A percentile compares a stretch with the other conserved stretches of the same genome.
These are phyloP conservation scores for Kickxella alabastrina DNA, from an alignment of 192 early-diverging fungal species.

Conservation along the genomic window DNA sequence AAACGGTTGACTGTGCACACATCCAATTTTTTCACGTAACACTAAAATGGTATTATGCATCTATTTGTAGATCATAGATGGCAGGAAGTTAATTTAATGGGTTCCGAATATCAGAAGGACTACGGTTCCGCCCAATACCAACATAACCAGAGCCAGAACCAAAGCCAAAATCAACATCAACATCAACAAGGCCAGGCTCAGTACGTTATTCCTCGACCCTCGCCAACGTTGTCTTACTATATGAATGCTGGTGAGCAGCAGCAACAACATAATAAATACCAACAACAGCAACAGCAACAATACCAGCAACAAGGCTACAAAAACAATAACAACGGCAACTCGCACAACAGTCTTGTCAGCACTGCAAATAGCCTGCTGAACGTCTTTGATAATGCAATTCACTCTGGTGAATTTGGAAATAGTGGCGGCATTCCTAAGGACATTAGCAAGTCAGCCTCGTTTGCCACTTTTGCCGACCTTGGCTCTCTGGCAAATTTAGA, in stretches of 20 bases:
- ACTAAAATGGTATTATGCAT: too few species aligned
- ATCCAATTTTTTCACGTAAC: too few species aligned
- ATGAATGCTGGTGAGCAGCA: constrained; percentile 1
- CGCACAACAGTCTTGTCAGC: neutral
- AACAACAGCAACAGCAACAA: constrained; percentile 1
- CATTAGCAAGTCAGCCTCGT: neutral
- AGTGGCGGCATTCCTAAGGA: neutral
- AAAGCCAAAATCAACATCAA: neutral
- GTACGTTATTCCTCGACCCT: neutral
- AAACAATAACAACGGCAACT: too few species aligned
- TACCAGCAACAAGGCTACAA: too few species aligned
- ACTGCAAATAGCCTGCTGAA: neutral
- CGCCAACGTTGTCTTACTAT: constrained; percentile 18
- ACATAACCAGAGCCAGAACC: neutral
- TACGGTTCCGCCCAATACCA: neutral
- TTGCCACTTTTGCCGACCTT: neutral
- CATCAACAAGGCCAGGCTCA: neutral
- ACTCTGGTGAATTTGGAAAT: neutral
- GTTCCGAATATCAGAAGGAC: neutral
- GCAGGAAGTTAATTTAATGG: constrained; percentile 12
- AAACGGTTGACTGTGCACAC: too few species aligned
- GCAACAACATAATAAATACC: neutral
- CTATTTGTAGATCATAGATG: constrained; percentile 43
- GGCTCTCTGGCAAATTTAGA: neutral
- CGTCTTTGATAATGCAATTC: neutral